Conservation (phyloP, 106 monocot species). For the Dioscorea dumetorum region DNA sequence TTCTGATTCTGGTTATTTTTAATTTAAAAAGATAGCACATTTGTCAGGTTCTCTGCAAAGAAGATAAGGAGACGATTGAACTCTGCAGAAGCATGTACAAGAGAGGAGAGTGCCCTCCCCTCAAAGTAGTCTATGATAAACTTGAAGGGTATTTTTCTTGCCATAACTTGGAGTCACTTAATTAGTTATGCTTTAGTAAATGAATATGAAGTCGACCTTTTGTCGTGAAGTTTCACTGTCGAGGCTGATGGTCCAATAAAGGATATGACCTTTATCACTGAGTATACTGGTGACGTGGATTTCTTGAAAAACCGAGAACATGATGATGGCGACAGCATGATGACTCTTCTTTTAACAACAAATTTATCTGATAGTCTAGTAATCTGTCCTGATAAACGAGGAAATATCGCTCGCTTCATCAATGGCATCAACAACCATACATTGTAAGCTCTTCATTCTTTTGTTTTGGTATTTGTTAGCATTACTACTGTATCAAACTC, state of each 20-base stretch:
- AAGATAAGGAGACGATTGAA: slow-evolving; percentile 73
- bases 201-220: slow-evolving; percentile 4
- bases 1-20: no score
- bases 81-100: slow-evolving; percentile 66
- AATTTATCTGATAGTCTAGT: slow-evolving; percentile 51
- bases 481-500: neutral
- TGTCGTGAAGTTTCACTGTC: slow-evolving; percentile 70
- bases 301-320: slow-evolving; percentile 62
- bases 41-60: slow-evolving; percentile 62
- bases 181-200: neutral
- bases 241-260: slow-evolving; percentile 79
- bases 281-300: slow-evolving; percentile 89
- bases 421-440: slow-evolving; percentile 89
- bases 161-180: no score
- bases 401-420: slow-evolving; percentile 84
- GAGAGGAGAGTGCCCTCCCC: slow-evolving; percentile 90
- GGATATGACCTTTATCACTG: slow-evolving; percentile 73
- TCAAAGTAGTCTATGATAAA: slow-evolving; percentile 73
- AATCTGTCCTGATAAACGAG: slow-evolving; percentile 81
- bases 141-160: slow-evolving; percentile 58
- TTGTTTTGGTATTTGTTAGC: neutral
- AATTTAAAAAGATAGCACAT: neutral
- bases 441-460: slow-evolving; percentile 30
- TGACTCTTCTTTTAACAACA: slow-evolving; percentile 72
- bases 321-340: slow-evolving; percentile 91